Evolutionary conservation across 805 yeast species (phyloP), one percentile per base, ranked within the genome.

Genomic region (Metschnikowia dekortorum): DNA sequence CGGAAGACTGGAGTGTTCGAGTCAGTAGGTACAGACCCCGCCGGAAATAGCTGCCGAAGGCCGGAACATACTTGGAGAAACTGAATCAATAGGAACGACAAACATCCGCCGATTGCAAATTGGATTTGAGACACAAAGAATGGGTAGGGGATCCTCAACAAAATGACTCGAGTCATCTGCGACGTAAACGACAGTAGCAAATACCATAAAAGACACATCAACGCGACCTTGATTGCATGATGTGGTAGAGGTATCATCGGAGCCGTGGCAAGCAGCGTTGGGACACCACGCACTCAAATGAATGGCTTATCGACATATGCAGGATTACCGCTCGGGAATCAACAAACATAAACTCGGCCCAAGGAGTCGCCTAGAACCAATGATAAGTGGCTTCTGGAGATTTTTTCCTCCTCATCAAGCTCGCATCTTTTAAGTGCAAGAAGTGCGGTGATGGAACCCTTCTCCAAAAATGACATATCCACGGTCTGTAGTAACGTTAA

Each of bases 71-170:
- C 18, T 3, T 74, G 75, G 32, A 56, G 62, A 7, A 72, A 28
- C 11, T 61, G 34, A 26, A 80, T 70, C 44, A 81, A 68, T 3
- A 61, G 9, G 6, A 69, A 52, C 6, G 83, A 74, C 34, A 80
- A 60, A 1, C 65, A 11, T 2, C 81, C 73, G 8, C 82, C 82
- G 37, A 77, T 74, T 4, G 79, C 52, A 53, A 83, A 85, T 58
- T 85, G 89, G 53, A 76, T 78, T 59, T 81, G 87, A 8, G 87
- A 84, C 36, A 85, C 67, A 47, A 84, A 82, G 13, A 84, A 64
- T 2, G 90, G 89, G 60, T 75, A 78, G 1, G 81, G 79, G 59
- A 83, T 81, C 50, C 74, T 71, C 11, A 73, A 72, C 39, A 85
- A 66, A 2, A 84, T 81, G 13, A 67, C 37, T 54, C 83, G 84